Conservation (phyloP, 2,329 filamentous ascomycete genomes). For the Arthrobotrys iridis region DNA sequence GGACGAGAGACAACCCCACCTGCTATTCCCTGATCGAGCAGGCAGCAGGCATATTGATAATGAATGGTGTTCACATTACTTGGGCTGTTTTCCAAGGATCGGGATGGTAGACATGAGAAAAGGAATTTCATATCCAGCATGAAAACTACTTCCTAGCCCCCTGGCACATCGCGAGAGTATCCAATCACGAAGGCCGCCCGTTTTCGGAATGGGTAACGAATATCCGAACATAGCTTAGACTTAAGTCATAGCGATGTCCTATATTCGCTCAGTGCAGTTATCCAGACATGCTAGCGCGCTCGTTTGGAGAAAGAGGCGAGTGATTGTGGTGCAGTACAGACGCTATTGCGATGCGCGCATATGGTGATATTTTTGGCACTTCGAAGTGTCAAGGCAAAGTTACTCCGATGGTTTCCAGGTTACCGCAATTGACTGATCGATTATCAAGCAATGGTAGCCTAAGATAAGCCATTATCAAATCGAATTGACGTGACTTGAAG, state of each 20-base stretch:
- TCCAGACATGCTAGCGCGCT: constrained; percentile 21
- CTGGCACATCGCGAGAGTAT: not conserved
- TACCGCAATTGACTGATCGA: not conserved
- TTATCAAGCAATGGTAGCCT: constrained; percentile 2
- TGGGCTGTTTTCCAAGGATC: not conserved
- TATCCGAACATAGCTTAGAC: constrained; percentile 14
- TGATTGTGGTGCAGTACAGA: not conserved
- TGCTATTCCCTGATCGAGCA: constrained; percentile 3
- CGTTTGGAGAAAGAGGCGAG: constrained; percentile 25
- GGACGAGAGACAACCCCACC: not conserved
- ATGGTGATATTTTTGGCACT: constrained; percentile 13
- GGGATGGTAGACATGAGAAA: not conserved
- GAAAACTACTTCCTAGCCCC: not conserved
- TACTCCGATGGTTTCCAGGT: not conserved
- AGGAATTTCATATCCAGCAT: not conserved
- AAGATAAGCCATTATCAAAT: constrained; percentile 12
- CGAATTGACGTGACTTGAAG: not conserved
- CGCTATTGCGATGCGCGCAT: not conserved
- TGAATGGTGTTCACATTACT: not conserved
- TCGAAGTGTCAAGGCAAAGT: not conserved
- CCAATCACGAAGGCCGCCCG: constrained; percentile 23
- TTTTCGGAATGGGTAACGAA: constrained; percentile 32
- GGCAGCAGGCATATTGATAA: not conserved
- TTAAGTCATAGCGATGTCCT: not conserved
- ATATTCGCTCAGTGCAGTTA: constrained; percentile 8